phyloP scores from a whole-genome alignment of 1,139 yeast genomes.

The Debaryomyces udenii region DNA sequence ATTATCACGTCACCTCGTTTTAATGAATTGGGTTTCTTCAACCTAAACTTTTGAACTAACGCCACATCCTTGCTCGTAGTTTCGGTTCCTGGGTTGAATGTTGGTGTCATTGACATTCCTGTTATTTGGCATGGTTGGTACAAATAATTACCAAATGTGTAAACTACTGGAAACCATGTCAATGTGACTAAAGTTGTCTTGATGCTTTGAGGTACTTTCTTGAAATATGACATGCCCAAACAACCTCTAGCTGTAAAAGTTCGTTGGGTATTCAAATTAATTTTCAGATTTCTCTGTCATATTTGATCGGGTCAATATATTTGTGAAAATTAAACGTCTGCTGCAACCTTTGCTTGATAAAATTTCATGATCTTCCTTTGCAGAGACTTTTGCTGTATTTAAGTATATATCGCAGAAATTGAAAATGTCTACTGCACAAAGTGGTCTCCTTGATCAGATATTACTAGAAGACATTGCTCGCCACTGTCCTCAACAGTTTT shows the following conservation, averaged over 20 bases:
- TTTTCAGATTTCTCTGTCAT: too few species aligned
- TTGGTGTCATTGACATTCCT: conserved; percentile 89
- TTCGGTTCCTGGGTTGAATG: conserved; percentile 68
- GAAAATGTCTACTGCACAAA: conserved; percentile 12
- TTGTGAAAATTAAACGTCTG: conserved; percentile 3
- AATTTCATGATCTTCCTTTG: not conserved
- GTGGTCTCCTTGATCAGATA: conserved; percentile 35
- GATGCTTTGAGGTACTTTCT: conserved; percentile 14
- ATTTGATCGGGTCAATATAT: conserved; percentile 2
- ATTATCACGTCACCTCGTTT: conserved; percentile 73
- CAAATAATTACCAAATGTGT: conserved; percentile 69
- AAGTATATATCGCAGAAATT: not conserved
- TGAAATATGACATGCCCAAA: conserved; percentile 8
- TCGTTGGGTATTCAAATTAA: too few species aligned
- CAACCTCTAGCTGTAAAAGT: not conserved
- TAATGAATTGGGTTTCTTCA: conserved; percentile 49
- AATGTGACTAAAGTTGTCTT: conserved; percentile 34
- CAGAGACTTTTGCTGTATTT: not conserved
- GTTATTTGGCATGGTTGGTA: conserved; percentile 76
- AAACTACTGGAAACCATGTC: conserved; percentile 80
- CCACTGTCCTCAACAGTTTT: conserved; percentile 65
- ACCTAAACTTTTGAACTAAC: conserved; percentile 65
- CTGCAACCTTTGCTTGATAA: conserved; percentile 4
- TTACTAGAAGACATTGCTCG: conserved; percentile 54
- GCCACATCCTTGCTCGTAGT: conserved; percentile 67